Evolutionary conservation across 164 flowering plant species (phyloP).

Genomic region (Cinnamomum chago): DNA sequence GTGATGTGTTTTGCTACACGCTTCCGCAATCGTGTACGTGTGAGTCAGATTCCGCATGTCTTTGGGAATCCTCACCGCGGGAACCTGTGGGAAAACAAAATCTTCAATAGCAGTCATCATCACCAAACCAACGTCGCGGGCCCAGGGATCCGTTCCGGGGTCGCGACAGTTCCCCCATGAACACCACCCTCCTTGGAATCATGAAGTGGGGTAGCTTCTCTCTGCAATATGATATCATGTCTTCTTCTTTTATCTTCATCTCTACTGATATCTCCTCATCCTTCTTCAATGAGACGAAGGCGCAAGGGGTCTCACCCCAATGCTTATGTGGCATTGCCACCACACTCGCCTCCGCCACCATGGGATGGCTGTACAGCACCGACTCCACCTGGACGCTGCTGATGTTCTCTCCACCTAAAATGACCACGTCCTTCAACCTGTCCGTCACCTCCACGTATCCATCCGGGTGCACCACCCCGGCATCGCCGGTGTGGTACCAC

Average conservation of each 20-base stretch:
- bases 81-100: too few relatives aligned
- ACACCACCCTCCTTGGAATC: slow-evolving; percentile 71
- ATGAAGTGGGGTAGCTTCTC: slow-evolving; percentile 55
- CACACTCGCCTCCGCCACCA: slow-evolving; percentile 68
- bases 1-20: too few relatives aligned
- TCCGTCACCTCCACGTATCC: slow-evolving; percentile 90
- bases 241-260: slow-evolving; percentile 25
- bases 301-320: slow-evolving; percentile 95
- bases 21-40: too few relatives aligned
- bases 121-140: too few relatives aligned
- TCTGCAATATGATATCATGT: slow-evolving; percentile 51
- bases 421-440: slow-evolving; percentile 80
- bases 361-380: slow-evolving; percentile 48
- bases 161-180: slow-evolving; percentile 44
- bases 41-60: too few relatives aligned
- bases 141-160: too few relatives aligned
- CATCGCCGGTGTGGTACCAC: slow-evolving; percentile 83
- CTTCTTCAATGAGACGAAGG: slow-evolving; percentile 44
- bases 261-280: neutral
- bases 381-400: slow-evolving; percentile 80
- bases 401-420: slow-evolving; percentile 91
- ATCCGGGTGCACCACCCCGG: slow-evolving; percentile 76
- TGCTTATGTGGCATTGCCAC: slow-evolving; percentile 80
- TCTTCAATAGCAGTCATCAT: too few relatives aligned
- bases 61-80: too few relatives aligned